Evolutionary conservation across 805 yeast species (phyloP).

Genomic region (Wickerhamomyces kurtzmanii): DNA sequence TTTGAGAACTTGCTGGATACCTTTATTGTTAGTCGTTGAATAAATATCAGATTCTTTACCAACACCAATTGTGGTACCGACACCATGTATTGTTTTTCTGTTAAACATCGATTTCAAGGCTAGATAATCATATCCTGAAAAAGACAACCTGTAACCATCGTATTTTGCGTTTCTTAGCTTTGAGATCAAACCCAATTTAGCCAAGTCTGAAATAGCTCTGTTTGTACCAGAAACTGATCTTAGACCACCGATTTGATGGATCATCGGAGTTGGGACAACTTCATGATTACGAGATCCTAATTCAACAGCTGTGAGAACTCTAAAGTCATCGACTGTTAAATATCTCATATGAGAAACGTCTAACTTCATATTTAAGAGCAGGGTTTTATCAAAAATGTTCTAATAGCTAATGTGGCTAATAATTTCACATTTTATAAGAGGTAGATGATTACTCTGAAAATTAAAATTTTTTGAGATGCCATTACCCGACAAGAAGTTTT

Average conservation of each 20-base stretch:
- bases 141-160: constrained; percentile 88
- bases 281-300: constrained; percentile 90
- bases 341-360: constrained; percentile 93
- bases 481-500: too few relatives aligned
- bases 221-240: constrained; percentile 69
- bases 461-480: too few relatives aligned
- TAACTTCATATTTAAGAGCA: constrained; percentile 78
- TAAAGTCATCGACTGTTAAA: constrained; percentile 81
- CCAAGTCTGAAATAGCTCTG: constrained; percentile 73
- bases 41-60: constrained; percentile 97
- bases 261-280: constrained; percentile 82
- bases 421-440: too few relatives aligned
- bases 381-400: too few relatives aligned
- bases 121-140: constrained; percentile 84
- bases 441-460: too few relatives aligned
- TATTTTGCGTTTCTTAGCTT: constrained; percentile 83
- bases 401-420: too few relatives aligned
- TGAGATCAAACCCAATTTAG: constrained; percentile 73
- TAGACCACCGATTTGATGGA: constrained; percentile 70
- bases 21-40: constrained; percentile 61
- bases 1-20: constrained; percentile 67
- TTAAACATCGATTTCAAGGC: constrained; percentile 81
- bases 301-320: constrained; percentile 83
- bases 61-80: constrained; percentile 87
- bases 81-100: constrained; percentile 60